A percentile compares a stretch with the other conserved stretches of the same genome.
These are phyloP conservation scores for Cardamine chenopodiifolia DNA, from an alignment of 345 rosid genomes.

Conservation along the genomic window DNA sequence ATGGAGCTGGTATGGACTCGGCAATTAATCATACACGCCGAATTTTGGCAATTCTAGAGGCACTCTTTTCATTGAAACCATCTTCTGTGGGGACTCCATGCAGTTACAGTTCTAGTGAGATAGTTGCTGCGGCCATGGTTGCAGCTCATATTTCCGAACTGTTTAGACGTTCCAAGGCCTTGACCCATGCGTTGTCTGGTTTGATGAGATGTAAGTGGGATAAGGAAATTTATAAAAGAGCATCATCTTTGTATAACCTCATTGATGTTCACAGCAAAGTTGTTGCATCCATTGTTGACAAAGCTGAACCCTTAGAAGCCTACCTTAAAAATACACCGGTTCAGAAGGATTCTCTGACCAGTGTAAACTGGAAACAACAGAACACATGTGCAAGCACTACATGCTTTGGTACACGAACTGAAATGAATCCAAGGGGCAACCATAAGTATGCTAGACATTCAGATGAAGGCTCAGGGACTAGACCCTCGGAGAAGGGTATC, in stretches of 20 bases:
- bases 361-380: constrained; percentile 52
- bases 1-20: constrained; percentile 62
- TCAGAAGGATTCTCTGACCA: constrained; percentile 58
- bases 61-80: constrained; percentile 90
- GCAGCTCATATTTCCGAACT: constrained; percentile 97
- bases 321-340: constrained; percentile 61
- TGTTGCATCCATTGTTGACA: constrained; percentile 87
- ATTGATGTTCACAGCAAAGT: constrained; percentile 92
- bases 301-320: constrained; percentile 94
- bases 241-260: constrained; percentile 88
- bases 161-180: constrained; percentile 87
- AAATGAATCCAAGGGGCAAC: constrained; percentile 52
- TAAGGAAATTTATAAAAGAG: constrained; percentile 71
- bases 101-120: constrained; percentile 93
- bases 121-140: constrained; percentile 99
- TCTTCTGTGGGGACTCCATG: constrained; percentile 92
- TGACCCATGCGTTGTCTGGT: constrained; percentile 81
- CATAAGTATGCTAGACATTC: constrained; percentile 50
- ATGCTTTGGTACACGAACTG: constrained; percentile 48
- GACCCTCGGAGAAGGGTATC: constrained; percentile 59
- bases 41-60: constrained; percentile 87
- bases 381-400: constrained; percentile 45
- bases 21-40: constrained; percentile 89
- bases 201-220: constrained; percentile 94
- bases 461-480: constrained; percentile 52